Base-by-base conservation (phyloP, 768 basidiomycete genomes). In the Daedaleopsis nitida region DNA sequence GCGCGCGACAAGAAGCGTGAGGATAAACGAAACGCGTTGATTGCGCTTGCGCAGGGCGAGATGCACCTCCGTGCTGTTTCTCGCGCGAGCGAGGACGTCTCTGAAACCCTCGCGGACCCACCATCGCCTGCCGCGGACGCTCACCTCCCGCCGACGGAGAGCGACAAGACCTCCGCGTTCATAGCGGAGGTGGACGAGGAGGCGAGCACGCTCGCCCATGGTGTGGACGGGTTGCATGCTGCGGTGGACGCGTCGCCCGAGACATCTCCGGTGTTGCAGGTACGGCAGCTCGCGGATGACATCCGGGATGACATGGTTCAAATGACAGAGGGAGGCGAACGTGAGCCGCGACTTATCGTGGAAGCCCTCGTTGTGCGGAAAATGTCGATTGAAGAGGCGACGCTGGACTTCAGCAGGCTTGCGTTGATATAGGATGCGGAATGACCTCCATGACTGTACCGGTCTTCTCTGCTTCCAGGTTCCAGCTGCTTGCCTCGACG, bases 311-410 rank as follows among this genome's bases (percentile, higher is more conserved):
- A 49, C 37, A 48, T 23, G 47, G 53, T 59, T 42, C 58, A 59
- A 8, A 65, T 60, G 24, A 66, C 54, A 6, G 70, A 62, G 1
- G 67, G 16, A 68, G 11, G 70, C 68, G 50, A 71, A 69, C 56
- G 77, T 74, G 79, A 81, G 52, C 80, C 83, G 35, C 77, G 88
- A n/a, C 76, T 88, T 5, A 92, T 93, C 50, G 90, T 92, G 11
- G 91, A 94, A 71, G 92, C 85, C 2, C 78, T 94, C 34, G 86
- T 94, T 2, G 85, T 92, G 19, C 81, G 89, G 49, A 91, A 93
- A 72, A 77, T 92, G 75, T 86, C 87, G 17, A 67, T 87, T 2
- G 88, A 89, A 58, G 92, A 93, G 70, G 88, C 79, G 17, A 93
- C 86, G 71, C 70, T 92, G 57, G 90, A 92, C 69, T 91, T 93